Percentiles rank a stretch among this genome's conserved stretches.
Evolutionary conservation across 2,329 filamentous ascomycete genomes (phyloP).

Genomic region (Claviceps maximensis): DNA sequence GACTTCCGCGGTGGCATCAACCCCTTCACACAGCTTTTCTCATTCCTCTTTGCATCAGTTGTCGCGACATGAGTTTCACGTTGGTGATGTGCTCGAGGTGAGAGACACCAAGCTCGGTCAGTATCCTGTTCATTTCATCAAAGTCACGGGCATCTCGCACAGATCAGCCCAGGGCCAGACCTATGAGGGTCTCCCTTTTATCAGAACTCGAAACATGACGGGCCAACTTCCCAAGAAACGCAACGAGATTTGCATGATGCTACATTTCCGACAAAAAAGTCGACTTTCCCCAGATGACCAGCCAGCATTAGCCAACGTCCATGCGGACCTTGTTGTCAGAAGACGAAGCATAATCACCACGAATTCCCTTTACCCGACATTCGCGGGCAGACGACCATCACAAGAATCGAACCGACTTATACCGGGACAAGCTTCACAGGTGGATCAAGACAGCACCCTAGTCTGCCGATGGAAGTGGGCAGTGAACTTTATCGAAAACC

Average conservation of each 20-base stretch:
- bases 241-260: conserved; percentile 30
- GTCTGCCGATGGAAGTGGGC: conserved; percentile 38
- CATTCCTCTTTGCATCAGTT: not conserved
- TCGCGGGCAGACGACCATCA: conserved; percentile 12
- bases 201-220: conserved; percentile 20
- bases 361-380: conserved; percentile 35
- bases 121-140: conserved; percentile 22
- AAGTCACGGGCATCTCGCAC: conserved; percentile 29
- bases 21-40: not conserved
- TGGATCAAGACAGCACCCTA: conserved; percentile 13
- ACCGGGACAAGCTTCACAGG: conserved; percentile 12
- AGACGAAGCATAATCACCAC: conserved; percentile 37
- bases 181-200: conserved; percentile 26
- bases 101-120: conserved; percentile 9
- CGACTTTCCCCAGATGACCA: conserved; percentile 13
- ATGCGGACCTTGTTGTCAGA: conserved; percentile 21
- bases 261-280: conserved; percentile 24
- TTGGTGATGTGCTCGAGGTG: conserved; percentile 19
- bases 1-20: not conserved
- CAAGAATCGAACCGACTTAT: conserved; percentile 1
- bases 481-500: conserved; percentile 13
- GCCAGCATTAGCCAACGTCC: conserved; percentile 31
- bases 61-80: conserved; percentile 6
- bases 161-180: conserved; percentile 10
- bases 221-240: conserved; percentile 25